Percentiles rank a stretch among this genome's conserved stretches.
phyloP scores from a whole-genome alignment of 2,329 filamentous ascomycete genomes.

The Ceratocystis harringtonii region DNA sequence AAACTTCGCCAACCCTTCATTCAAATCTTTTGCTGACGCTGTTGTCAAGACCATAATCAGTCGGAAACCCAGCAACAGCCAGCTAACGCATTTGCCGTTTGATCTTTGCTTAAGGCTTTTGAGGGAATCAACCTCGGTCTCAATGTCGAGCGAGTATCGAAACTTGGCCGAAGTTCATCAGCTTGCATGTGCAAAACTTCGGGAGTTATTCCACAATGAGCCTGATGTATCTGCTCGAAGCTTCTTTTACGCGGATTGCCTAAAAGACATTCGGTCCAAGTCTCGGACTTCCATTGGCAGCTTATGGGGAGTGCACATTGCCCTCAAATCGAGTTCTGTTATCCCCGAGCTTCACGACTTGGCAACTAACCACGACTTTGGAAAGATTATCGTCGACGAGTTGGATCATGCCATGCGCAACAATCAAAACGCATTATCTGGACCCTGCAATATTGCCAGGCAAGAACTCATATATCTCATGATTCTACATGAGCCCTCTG shows the following conservation, averaged over 20 bases:
- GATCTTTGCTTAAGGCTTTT: conserved; percentile 50
- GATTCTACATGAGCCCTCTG: conserved; percentile 44
- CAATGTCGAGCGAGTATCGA: conserved; percentile 34
- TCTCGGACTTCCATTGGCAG: conserved; percentile 28
- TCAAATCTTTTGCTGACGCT: conserved; percentile 46
- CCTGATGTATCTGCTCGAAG: conserved; percentile 40
- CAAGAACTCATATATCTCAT: conserved; percentile 44
- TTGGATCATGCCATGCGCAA: conserved; percentile 39
- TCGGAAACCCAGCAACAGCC: conserved; percentile 29
- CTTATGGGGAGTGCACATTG: conserved; percentile 45
- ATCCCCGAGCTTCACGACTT: conserved; percentile 40
- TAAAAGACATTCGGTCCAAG: conserved; percentile 50
- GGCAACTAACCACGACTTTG: conserved; percentile 45
- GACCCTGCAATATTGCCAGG: conserved; percentile 35
- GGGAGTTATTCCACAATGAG: conserved; percentile 42
- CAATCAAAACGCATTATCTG: conserved; percentile 31
- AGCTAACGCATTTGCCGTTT: conserved; percentile 31
- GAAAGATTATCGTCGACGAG: conserved; percentile 48
- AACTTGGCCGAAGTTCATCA: conserved; percentile 47
- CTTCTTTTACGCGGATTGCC: conserved; percentile 50
- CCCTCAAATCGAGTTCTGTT: conserved; percentile 31
- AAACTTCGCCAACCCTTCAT: conserved; percentile 40
- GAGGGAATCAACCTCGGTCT: conserved; percentile 50
- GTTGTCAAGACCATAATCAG: conserved; percentile 37
- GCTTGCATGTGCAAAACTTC: conserved; percentile 47